Evolutionary conservation across 371 early-diverging fungal species (phyloP), one percentile per base, ranked within the genome.

Genomic region (Capillidium rhysosporum): DNA sequence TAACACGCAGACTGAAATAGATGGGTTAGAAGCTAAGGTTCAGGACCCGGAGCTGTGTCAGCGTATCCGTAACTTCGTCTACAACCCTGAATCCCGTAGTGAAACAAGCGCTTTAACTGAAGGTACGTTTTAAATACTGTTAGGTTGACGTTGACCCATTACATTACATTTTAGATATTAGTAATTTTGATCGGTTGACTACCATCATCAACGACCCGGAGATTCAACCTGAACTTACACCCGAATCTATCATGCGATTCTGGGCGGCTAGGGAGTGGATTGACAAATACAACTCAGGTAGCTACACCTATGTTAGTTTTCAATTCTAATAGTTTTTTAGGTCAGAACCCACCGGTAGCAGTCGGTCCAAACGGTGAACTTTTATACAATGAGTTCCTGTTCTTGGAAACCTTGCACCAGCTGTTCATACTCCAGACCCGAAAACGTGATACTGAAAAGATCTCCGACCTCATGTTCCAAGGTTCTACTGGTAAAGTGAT

Each of bases 401-500:
- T 53, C 26, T 29, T 53, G 26, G 54, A 53, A 59, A 59, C 48
- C 53, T 65, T 0, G 63, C 66, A n/a, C 57, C 53, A 39, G 55
- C 56, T 31, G 23, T 52, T 49, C 39, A 56, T 31, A 29, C 26
- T 46, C 18, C 54, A 28, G 52, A 58, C 41, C 40, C 45, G 20
- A 20, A 63, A 30, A 45, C 55, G 56, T 3, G 77, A 77, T 39
- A 71, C 74, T 53, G 76, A 77, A 30, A 52, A 65, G 7, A 56
- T 76, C 55, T 73, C 72, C 61, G 54, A 65, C 1, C 62, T 80
- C 16, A 62, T 77, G 51, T 77, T 72, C 61, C 72, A 80, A 57
- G 78, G 78, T 5, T 68, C 71, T 5, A 76, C 80, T 0, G 73
- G 77, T 5, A 76, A 77, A 54, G 60, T 80, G 7, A 63, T 77